A percentile compares a stretch with the other conserved stretches of the same genome.
Conservation (phyloP, 805 yeast species). For the Candida khao-thaluensis region DNA sequence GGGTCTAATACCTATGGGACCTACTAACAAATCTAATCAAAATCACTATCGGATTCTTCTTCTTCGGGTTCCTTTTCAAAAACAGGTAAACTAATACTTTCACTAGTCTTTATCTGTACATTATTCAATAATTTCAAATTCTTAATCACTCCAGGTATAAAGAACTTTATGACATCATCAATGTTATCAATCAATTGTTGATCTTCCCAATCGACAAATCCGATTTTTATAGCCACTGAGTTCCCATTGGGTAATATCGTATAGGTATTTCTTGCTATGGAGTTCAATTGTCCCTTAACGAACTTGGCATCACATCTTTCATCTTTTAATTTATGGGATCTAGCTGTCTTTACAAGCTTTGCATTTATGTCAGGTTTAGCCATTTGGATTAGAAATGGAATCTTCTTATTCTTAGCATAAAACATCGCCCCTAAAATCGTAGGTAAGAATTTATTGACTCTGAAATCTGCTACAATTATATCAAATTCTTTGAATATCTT, state of each 20-base stretch:
- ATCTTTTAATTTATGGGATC: constrained; percentile 46
- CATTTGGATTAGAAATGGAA: constrained; percentile 70
- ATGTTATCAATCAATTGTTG: constrained; percentile 51
- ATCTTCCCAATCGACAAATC: constrained; percentile 47
- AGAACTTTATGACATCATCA: constrained; percentile 47
- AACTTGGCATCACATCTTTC: constrained; percentile 66
- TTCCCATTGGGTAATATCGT: constrained; percentile 61
- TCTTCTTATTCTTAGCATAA: constrained; percentile 60
- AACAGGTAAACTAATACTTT: constrained; percentile 66
- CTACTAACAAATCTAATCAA: too few species aligned
- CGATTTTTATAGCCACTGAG: constrained; percentile 59
- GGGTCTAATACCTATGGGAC: too few species aligned
- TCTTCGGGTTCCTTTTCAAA: constrained; percentile 16
- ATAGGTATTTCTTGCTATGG: constrained; percentile 61
- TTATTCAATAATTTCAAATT: constrained; percentile 25
- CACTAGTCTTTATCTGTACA: constrained; percentile 62
- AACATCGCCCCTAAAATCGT: constrained; percentile 57
- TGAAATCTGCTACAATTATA: constrained; percentile 63
- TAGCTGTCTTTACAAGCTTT: constrained; percentile 26
- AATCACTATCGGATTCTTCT: constrained; percentile 6
- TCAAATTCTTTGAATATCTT: constrained; percentile 62
- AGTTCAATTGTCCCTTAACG: constrained; percentile 61
- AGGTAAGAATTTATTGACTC: constrained; percentile 63
- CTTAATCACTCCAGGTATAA: constrained; percentile 58
- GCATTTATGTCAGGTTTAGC: constrained; percentile 39